Evolutionary conservation across 2,329 filamentous ascomycete species (phyloP).

Genomic region (Madurella fahalii): DNA sequence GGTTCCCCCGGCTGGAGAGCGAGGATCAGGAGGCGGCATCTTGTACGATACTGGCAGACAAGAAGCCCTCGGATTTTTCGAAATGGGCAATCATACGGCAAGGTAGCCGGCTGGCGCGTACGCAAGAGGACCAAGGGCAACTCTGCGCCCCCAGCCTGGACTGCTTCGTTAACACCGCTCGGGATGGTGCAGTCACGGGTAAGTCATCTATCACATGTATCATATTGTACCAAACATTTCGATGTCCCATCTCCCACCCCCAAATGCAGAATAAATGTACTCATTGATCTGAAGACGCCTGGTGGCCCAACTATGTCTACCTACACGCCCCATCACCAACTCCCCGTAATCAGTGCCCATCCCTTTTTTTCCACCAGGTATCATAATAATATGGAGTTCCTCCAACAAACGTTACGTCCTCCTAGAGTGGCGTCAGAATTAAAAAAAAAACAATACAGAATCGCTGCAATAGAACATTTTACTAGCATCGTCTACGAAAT

Average conservation of each 20-base stretch:
- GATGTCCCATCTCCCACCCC: too few species aligned
- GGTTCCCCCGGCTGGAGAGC: neutral
- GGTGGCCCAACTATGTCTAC: conserved; percentile 16
- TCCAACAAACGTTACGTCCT: conserved; percentile 17
- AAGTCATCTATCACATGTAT: neutral
- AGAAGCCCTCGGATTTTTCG: neutral
- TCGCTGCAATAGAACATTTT: conserved; percentile 12
- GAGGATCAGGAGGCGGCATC: neutral
- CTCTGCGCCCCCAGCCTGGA: too few species aligned
- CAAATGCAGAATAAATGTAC: neutral
- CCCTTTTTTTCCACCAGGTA: conserved; percentile 24
- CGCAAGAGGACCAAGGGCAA: neutral
- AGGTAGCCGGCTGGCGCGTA: neutral
- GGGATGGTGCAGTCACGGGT: neutral
- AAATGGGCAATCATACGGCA: neutral
- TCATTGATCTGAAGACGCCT: conserved; percentile 6
- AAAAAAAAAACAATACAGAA: conserved; percentile 18
- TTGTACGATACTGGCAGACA: conserved; percentile 8
- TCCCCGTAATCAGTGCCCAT: conserved; percentile 10
- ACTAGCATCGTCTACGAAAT: conserved; percentile 1
- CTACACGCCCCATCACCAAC: conserved; percentile 15
- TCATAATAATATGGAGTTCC: conserved; percentile 20
- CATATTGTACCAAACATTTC: neutral
- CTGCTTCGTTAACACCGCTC: too few species aligned
- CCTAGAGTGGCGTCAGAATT: conserved; percentile 8